Evolutionary conservation across 805 yeast species (phyloP).

Genomic region (Candida quercuum): DNA sequence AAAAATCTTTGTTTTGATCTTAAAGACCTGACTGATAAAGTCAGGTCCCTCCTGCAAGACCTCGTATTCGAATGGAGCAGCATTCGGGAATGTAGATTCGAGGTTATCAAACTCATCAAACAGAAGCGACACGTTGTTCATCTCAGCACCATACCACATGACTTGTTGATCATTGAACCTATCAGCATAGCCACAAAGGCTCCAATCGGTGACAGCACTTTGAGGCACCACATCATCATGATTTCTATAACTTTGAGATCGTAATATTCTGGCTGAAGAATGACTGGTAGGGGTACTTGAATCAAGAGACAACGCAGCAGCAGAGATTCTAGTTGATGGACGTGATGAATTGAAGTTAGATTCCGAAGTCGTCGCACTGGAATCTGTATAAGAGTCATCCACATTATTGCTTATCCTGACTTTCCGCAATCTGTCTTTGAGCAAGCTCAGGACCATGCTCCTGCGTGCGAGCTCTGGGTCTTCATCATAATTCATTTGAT

Average conservation of each 20-base stretch:
- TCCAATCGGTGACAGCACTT: too few relatives aligned
- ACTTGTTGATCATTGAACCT: background rate
- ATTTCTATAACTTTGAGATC: too few relatives aligned
- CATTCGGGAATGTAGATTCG: background rate
- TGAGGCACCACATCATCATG: too few relatives aligned
- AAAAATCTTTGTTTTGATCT: background rate
- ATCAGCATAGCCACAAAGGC: background rate
- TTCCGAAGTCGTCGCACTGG: too few relatives aligned
- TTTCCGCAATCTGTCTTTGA: background rate
- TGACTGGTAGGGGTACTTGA: too few relatives aligned
- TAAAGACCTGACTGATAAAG: background rate
- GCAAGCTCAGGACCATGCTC: background rate
- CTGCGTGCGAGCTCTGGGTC: background rate
- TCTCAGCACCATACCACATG: background rate
- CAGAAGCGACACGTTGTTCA: too few relatives aligned
- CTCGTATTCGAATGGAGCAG: background rate
- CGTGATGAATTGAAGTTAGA: too few relatives aligned
- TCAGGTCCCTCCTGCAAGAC: background rate
- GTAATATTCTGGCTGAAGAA: too few relatives aligned
- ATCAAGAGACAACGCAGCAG: too few relatives aligned
- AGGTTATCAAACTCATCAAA: background rate
- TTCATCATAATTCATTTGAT: background rate
- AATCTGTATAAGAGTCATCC: too few relatives aligned
- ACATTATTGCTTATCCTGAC: too few relatives aligned
- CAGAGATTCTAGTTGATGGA: too few relatives aligned